Conservation (phyloP, 2,329 filamentous ascomycete genomes). For the Colletotrichum cuscutae region DNA sequence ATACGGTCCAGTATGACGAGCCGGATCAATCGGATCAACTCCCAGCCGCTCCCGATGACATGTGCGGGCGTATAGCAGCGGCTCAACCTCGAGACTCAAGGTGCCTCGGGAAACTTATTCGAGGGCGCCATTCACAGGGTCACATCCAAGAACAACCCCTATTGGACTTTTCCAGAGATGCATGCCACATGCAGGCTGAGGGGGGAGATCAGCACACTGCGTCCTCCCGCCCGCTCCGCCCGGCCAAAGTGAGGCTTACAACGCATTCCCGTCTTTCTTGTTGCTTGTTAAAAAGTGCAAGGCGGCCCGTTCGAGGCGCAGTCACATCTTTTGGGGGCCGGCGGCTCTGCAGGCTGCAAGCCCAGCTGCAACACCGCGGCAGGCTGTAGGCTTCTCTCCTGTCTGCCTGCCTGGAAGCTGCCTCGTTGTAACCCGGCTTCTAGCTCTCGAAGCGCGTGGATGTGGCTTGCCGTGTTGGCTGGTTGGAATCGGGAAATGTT, state of each 20-base stretch:
- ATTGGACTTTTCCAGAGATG: not conserved
- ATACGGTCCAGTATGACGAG: not conserved
- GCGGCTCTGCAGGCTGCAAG: not conserved
- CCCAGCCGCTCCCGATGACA: not conserved
- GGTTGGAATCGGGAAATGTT: no score
- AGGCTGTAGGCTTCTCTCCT: not conserved
- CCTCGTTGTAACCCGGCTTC: not conserved
- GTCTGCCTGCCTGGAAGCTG: not conserved
- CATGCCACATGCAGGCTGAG: not conserved
- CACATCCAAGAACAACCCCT: not conserved
- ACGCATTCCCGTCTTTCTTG: not conserved
- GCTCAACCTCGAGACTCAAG: not conserved
- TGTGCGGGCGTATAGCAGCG: not conserved
- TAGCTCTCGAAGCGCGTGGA: no score
- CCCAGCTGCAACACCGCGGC: no score
- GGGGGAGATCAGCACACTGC: not conserved
- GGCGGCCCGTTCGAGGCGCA: conserved; percentile 19
- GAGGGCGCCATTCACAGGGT: not conserved
- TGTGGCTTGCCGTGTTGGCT: no score
- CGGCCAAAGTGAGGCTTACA: conserved; percentile 16
- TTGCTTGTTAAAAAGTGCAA: not conserved
- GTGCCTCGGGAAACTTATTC: no score
- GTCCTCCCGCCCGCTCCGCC: conserved; percentile 8
- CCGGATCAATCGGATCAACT: conserved; percentile 5
- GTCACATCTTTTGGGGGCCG: not conserved